Conservation (phyloP, 2,329 filamentous ascomycete species). For the Aspergillus sp. region DNA sequence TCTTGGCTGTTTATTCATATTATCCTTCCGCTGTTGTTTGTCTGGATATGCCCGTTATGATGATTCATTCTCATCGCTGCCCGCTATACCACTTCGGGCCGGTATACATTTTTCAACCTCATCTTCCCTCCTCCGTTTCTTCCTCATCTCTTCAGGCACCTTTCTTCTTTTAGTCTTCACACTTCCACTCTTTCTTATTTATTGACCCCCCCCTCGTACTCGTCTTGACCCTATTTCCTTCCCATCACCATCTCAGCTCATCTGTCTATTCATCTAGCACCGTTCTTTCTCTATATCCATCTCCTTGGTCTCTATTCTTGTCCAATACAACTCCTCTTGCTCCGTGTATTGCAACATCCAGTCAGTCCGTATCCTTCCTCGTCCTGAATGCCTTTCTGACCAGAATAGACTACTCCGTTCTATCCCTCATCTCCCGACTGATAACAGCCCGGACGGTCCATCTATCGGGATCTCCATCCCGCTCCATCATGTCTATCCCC, state of each 20-base stretch:
- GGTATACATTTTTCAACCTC: background rate
- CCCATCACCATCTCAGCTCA: background rate
- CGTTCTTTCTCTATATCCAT: slow-evolving; percentile 5
- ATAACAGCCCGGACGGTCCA: background rate
- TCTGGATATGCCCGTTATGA: background rate
- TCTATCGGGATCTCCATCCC: background rate
- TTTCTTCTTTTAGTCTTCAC: background rate
- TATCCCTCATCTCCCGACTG: background rate
- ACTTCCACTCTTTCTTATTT: background rate
- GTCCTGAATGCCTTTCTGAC: no score
- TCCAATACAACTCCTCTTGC: background rate
- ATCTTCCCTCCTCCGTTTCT: background rate
- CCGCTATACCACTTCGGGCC: background rate
- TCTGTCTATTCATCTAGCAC: slow-evolving; percentile 3
- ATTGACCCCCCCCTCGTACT: background rate
- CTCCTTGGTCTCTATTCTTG: background rate
- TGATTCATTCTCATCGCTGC: background rate
- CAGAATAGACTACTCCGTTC: background rate
- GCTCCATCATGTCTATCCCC: slow-evolving; percentile 25
- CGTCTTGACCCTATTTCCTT: slow-evolving; percentile 1
- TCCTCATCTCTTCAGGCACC: background rate
- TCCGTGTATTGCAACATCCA: no score
- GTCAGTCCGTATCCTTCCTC: no score
- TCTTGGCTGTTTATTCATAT: no score
- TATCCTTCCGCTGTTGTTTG: no score